phyloP scores from a whole-genome alignment of 2,329 filamentous ascomycete species.

The Colletotrichum karsti region DNA sequence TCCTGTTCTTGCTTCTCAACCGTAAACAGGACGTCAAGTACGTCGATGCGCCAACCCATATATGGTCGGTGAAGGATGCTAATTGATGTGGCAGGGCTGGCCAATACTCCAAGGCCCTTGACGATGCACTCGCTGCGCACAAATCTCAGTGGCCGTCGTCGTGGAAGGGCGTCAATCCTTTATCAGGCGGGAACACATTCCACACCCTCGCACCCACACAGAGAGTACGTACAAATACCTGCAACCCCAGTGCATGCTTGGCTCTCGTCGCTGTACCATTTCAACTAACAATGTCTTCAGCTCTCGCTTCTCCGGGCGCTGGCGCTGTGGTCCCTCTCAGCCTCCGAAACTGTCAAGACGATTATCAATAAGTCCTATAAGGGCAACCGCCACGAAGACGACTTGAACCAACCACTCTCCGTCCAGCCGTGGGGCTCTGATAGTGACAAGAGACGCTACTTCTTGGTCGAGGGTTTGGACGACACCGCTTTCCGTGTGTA shows the following conservation, averaged over 20 bases:
- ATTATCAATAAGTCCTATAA: conserved; percentile 92
- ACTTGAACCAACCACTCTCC: conserved; percentile 84
- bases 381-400: conserved; percentile 81
- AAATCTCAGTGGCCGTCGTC: conserved; percentile 86
- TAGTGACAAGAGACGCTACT: conserved; percentile 92
- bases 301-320: conserved; percentile 84
- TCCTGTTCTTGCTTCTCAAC: conserved; percentile 89
- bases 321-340: conserved; percentile 87
- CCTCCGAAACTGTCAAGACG: conserved; percentile 82
- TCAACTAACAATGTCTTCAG: conserved; percentile 57
- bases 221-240: conserved; percentile 65
- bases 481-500: conserved; percentile 96
- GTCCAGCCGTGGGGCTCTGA: conserved; percentile 92
- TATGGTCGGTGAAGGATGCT: background rate
- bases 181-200: conserved; percentile 84
- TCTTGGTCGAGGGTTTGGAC: conserved; percentile 90
- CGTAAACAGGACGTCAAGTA: conserved; percentile 99
- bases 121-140: conserved; percentile 89
- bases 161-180: conserved; percentile 86
- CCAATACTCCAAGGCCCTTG: conserved; percentile 91
- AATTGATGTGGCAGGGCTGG: conserved; percentile 69
- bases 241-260: background rate
- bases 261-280: background rate
- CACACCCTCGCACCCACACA: conserved; percentile 82
- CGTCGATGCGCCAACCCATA: conserved; percentile 41